Evolutionary conservation across 495 filamentous ascomycete genomes (phyloP).

Genomic region (Acidomyces sp.): DNA sequence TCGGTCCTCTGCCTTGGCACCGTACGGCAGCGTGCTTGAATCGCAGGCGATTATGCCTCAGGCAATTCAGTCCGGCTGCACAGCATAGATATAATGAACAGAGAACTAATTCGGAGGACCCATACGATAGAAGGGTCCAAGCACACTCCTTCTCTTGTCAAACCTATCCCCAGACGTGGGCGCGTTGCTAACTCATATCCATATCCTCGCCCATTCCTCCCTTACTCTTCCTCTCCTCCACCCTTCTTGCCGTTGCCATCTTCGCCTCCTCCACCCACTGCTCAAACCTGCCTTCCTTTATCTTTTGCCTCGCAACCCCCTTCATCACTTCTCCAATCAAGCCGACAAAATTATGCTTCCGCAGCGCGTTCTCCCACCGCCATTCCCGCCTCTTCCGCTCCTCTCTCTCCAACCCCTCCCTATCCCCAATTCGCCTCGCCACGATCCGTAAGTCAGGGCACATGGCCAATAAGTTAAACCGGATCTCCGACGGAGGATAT

Average conservation of each 20-base stretch:
- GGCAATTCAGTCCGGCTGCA: too few species aligned
- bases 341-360: constrained; percentile 90
- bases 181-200: too few species aligned
- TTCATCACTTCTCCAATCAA: constrained; percentile 87
- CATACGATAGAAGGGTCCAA: too few species aligned
- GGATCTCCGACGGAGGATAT: constrained; percentile 76
- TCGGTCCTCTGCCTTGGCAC: too few species aligned
- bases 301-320: constrained; percentile 60
- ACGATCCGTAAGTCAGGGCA: constrained; percentile 61
- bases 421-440: constrained; percentile 73
- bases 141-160: too few species aligned
- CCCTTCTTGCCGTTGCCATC: constrained; percentile 62
- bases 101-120: too few species aligned
- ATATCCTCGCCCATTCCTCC: constrained; percentile 26
- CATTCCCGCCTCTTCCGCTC: constrained; percentile 73
- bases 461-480: constrained; percentile 93
- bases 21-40: too few species aligned
- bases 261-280: constrained; percentile 70
- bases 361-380: constrained; percentile 91
- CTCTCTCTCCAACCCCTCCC: constrained; percentile 63
- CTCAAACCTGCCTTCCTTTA: constrained; percentile 52
- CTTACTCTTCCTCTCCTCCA: constrained; percentile 51
- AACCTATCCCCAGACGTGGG: too few species aligned
- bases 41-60: too few species aligned
- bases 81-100: too few species aligned